Evolutionary conservation across 2,329 filamentous ascomycete genomes (phyloP).

Genomic region (Sporothrix inflata): DNA sequence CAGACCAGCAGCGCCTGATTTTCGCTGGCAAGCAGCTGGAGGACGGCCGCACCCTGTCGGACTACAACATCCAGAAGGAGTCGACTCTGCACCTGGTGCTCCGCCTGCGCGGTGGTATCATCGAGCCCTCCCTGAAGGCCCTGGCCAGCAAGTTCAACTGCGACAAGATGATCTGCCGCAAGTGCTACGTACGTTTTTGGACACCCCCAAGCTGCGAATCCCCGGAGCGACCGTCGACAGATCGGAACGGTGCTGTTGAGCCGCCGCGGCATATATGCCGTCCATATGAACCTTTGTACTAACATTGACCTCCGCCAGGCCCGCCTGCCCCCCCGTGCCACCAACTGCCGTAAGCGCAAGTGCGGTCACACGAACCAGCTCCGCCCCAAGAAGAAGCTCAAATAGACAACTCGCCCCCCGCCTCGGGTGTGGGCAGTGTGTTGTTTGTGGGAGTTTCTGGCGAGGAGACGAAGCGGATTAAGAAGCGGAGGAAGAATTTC

Average conservation of each 20-base stretch:
- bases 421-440: slow-evolving; percentile 23
- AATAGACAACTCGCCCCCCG: slow-evolving; percentile 44
- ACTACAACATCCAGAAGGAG: slow-evolving; percentile 99
- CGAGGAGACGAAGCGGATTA: not conserved
- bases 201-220: not conserved
- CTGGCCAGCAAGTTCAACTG: slow-evolving; percentile 99
- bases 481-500: slow-evolving; percentile 19
- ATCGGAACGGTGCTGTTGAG: too few species aligned
- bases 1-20: slow-evolving; percentile 97
- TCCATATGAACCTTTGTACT: not conserved
- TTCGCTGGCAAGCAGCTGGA: slow-evolving; percentile 99
- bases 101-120: slow-evolving; percentile 98
- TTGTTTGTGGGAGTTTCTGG: slow-evolving; percentile 22
- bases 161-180: slow-evolving; percentile 98
- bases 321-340: slow-evolving; percentile 94
- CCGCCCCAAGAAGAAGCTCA: slow-evolving; percentile 98
- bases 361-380: slow-evolving; percentile 99
- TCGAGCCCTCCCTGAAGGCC: slow-evolving; percentile 98
- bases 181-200: slow-evolving; percentile 76
- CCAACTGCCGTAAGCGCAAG: slow-evolving; percentile 99
- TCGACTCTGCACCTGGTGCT: slow-evolving; percentile 98
- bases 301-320: slow-evolving; percentile 41
- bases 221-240: not conserved
- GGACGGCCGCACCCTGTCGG: slow-evolving; percentile 93
- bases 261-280: not conserved